Evolutionary conservation across 2,329 filamentous ascomycete species (phyloP), one percentile per base, ranked within the genome.

Genomic region (Onygenales sp.): DNA sequence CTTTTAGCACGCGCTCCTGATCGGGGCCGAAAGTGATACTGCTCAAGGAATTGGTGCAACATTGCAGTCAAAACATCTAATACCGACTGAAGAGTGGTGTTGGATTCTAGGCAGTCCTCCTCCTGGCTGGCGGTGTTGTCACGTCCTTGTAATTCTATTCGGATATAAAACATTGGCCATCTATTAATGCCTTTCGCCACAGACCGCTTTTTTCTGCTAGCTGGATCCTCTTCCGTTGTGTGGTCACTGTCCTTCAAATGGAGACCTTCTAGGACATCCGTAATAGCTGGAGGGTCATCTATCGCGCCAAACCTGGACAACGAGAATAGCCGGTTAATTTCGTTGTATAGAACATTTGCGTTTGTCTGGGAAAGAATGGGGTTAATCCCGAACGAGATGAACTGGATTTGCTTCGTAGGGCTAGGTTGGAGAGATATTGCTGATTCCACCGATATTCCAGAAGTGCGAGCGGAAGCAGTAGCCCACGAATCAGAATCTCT

Each of bases 111-210:
- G 38, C 58, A 50, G 27, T 53, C 33, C 51, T 66, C 66, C 8
- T 55, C 53, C 3, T 64, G 51, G 7, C 54, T 56, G 1, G 80
- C 64, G 10, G 77, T 53, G 14, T 69, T 66, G n/a, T 74, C 68
- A 2, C 67, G 32, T 8, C n/a, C n/a, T 52, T 54, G 41, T 9
- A 78, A 62, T 2, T 75, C 71, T 38, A 95, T 79, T 32, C 81
- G 81, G n/a, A 97, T 71, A 61, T 84, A 86, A 62, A 95, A 97
- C 84, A 92, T 92, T 0, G 92, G 90, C 83, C 89, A 93, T 50
- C 82, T 80, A 62, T 96, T 89, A 8, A 91, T 73, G 0, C 83
- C 78, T 64, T 88, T 92, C 7, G 47, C 44, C 70, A 60, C 7
- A 74, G 79, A 1, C 72, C 72, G 32, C 77, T 73, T 6, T 62